phyloP scores from a whole-genome alignment of 2,329 filamentous ascomycete genomes.

The Didymella segeticola region DNA sequence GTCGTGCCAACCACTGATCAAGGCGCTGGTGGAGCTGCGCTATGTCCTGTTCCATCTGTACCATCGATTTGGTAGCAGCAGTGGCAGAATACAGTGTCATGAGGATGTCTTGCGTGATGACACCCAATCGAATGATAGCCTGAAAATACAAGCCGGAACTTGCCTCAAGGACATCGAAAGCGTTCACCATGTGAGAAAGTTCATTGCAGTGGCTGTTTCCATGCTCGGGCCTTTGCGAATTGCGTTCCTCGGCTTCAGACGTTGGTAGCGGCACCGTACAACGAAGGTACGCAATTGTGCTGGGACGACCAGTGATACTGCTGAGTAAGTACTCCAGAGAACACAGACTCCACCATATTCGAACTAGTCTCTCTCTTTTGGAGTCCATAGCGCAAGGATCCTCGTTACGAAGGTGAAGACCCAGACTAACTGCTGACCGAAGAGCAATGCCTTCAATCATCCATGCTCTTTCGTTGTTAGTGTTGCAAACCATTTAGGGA shows the following conservation, averaged over 20 bases:
- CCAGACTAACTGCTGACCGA: background rate
- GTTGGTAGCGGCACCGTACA: background rate
- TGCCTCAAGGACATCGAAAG: background rate
- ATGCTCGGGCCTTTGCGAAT: no score
- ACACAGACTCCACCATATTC: background rate
- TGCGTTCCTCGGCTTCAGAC: no score
- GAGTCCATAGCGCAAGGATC: background rate
- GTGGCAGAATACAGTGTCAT: background rate
- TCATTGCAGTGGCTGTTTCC: background rate
- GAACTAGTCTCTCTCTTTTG: background rate
- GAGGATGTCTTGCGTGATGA: background rate
- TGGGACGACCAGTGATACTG: background rate
- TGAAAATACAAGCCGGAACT: background rate
- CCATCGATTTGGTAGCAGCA: background rate
- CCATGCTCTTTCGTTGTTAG: background rate
- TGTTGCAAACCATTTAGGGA: background rate
- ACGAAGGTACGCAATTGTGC: background rate
- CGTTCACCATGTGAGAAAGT: background rate
- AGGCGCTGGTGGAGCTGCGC: background rate
- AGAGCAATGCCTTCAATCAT: background rate
- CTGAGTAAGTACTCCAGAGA: background rate
- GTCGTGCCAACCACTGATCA: background rate
- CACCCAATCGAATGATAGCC: background rate
- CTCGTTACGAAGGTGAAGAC: background rate
- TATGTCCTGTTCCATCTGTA: background rate